Conservation (phyloP, 2,329 filamentous ascomycete species). For the Chaetomium strumarium region DNA sequence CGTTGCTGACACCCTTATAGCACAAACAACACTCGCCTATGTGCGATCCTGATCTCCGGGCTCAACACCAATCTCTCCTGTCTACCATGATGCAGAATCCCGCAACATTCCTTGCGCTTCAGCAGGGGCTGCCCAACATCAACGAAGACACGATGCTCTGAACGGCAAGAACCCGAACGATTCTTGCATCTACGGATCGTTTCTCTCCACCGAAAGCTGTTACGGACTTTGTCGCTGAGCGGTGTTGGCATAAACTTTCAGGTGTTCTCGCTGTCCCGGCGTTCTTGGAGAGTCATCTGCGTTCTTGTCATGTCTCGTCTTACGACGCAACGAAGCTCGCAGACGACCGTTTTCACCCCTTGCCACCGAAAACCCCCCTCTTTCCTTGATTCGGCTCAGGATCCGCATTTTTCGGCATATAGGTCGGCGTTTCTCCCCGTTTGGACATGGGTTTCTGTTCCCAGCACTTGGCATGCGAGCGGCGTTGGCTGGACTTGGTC, state of each 20-base stretch:
- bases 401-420: slow-evolving; percentile 20
- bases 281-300: too few relatives aligned
- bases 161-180: neutral
- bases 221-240: too few relatives aligned
- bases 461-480: slow-evolving; percentile 17
- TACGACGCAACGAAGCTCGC: too few relatives aligned
- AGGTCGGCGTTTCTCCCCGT: slow-evolving; percentile 19
- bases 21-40: slow-evolving; percentile 78
- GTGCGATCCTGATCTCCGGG: slow-evolving; percentile 75
- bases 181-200: too few relatives aligned
- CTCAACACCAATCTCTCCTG: slow-evolving; percentile 33
- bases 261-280: too few relatives aligned
- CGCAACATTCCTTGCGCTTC: slow-evolving; percentile 22
- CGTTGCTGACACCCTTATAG: slow-evolving; percentile 31
- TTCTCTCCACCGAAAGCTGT: too few relatives aligned
- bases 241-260: too few relatives aligned
- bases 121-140: slow-evolving; percentile 35
- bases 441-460: slow-evolving; percentile 13
- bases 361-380: neutral
- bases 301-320: too few relatives aligned
- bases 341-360: too few relatives aligned
- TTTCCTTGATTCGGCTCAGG: slow-evolving; percentile 5
- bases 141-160: slow-evolving; percentile 38
- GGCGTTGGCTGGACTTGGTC: slow-evolving; percentile 16
- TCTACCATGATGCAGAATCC: slow-evolving; percentile 30